These are phyloP conservation scores for Candida ficus DNA, from an alignment of 805 yeast species.

Conservation along the genomic window DNA sequence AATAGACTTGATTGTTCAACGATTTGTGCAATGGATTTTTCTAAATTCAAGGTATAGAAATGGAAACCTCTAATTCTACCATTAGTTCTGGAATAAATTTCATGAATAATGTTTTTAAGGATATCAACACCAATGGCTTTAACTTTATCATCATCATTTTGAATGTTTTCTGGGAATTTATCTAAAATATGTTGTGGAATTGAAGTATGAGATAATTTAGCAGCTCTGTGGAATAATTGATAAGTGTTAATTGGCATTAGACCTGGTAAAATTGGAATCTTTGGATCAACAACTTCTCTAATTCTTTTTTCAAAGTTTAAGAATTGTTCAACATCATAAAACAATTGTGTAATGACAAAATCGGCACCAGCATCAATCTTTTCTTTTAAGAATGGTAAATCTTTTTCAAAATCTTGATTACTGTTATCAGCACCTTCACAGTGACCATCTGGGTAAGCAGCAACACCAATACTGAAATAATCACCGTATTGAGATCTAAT, in stretches of 20 bases:
- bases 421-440: slow-evolving; percentile 74
- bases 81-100: slow-evolving; percentile 46
- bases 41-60: slow-evolving; percentile 88
- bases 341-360: slow-evolving; percentile 85
- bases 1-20: slow-evolving; percentile 58
- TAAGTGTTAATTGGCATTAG: slow-evolving; percentile 88
- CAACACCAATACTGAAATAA: slow-evolving; percentile 91
- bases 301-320: slow-evolving; percentile 54
- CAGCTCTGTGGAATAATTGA: slow-evolving; percentile 76
- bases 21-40: slow-evolving; percentile 85
- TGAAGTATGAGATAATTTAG: slow-evolving; percentile 83
- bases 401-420: slow-evolving; percentile 61
- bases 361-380: slow-evolving; percentile 94
- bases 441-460: slow-evolving; percentile 98
- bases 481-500: slow-evolving; percentile 68
- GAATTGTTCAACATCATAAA: slow-evolving; percentile 81
- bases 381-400: slow-evolving; percentile 74
- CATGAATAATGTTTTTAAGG: slow-evolving; percentile 55
- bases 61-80: slow-evolving; percentile 78
- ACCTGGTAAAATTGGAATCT: slow-evolving; percentile 74
- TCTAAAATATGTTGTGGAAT: slow-evolving; percentile 57
- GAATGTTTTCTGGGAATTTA: slow-evolving; percentile 48
- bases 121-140: slow-evolving; percentile 79
- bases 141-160: slow-evolving; percentile 73
- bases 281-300: slow-evolving; percentile 34